Conservation (phyloP, 192 early-diverging fungal species). For the Rhizoclosmatium sp. region DNA sequence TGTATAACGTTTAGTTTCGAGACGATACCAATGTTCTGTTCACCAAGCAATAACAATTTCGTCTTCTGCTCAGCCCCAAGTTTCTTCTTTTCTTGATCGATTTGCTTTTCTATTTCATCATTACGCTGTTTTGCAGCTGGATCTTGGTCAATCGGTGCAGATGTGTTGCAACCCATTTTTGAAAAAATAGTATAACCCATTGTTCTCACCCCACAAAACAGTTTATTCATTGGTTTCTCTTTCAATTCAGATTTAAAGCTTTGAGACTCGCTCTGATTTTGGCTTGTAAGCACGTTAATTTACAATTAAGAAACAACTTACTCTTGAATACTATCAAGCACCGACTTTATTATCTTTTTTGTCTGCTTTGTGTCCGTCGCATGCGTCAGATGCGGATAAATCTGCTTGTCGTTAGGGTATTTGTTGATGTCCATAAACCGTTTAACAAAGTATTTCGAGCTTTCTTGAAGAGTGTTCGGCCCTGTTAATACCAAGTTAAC, state of each 20-base stretch:
- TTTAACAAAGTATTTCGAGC: slow-evolving; percentile 49
- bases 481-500: slow-evolving; percentile 18
- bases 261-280: not conserved
- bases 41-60: slow-evolving; percentile 1
- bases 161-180: not conserved
- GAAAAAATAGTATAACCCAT: not conserved
- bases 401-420: slow-evolving; percentile 10
- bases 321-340: not conserved
- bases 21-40: too few relatives aligned
- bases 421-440: slow-evolving; percentile 37
- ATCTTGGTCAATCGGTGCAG: not conserved
- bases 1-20: not conserved
- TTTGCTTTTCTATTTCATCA: not conserved
- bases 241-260: not conserved
- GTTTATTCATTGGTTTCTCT: not conserved
- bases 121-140: not conserved
- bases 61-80: not conserved
- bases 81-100: not conserved
- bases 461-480: slow-evolving; percentile 45
- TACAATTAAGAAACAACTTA: not conserved
- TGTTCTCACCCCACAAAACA: not conserved
- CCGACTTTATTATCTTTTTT: not conserved
- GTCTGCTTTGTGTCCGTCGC: not conserved
- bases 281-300: not conserved
- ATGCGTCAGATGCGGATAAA: slow-evolving; percentile 9